Base-by-base conservation (phyloP, 2,329 filamentous ascomycete genomes). In the Fusarium miscanthi region DNA sequence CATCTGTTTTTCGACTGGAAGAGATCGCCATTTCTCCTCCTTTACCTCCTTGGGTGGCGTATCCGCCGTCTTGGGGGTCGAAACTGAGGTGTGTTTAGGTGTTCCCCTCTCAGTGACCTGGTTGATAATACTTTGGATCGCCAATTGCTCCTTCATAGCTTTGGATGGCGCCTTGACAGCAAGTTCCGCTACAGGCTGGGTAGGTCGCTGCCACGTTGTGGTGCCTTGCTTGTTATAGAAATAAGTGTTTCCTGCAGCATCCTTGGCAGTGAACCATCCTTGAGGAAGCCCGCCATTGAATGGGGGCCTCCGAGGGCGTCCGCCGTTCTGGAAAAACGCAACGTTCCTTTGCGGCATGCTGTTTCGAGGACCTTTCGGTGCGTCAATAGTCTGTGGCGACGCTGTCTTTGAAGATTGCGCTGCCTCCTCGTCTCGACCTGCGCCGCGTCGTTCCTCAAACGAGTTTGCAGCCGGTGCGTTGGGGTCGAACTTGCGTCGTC, bases 181-280 rank as follows among this genome's bases (percentile, higher is more conserved):
- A 30, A 87, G 85, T 48, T 93, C 90, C 27, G 89, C 85, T 11
- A 92, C 90, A 25, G 94, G 89, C 53, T 87, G 85, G 4, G 89
- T 93, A 19, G 95, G 96, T 64, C 91, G 86, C 70, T 90, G 88
- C 95, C 95, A 98, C 37, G 93, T 95, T 8, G 93, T 94, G 56
- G 87, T 86, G 25, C 94, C 94, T 40, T 87, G 88, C 69, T 91
- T 90, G 68, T 91, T 94, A 81, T 98, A 98, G 81, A 94, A 98
- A 81, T 98, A 98, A 21, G 88, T 89, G 60, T 89, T 89, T 2
- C 94, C 94, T 52, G 89, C 88, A 33, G 86, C 82, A 69, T 94
- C 92, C 45, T 88, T 91, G 27, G 94, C 91, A 54, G 92, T 85
- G 78, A 92, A 97, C 95, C 95, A 98, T 41, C 95, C 95, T n/a